Evolutionary conservation across 108 stramenopile genomes (phyloP).

Genomic region (Nannochloropsis oceanica): DNA sequence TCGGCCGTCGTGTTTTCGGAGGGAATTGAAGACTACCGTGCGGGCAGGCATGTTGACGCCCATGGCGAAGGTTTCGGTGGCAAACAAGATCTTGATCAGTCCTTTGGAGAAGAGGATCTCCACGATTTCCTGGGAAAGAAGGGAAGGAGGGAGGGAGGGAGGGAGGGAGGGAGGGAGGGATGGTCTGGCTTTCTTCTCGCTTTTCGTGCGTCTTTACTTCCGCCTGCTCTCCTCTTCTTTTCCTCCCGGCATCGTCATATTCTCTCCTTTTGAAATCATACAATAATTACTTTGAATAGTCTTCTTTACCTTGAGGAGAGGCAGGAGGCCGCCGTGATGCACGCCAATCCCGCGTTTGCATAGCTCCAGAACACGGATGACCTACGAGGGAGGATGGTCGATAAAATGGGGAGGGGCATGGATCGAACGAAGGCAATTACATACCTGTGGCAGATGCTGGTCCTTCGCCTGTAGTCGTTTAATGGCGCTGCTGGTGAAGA

Average conservation of each 20-base stretch:
- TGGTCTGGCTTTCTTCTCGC: no score
- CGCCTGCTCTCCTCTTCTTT: no score
- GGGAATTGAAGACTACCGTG: constrained; percentile 76
- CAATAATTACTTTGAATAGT: no score
- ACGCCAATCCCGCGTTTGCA: constrained; percentile 80
- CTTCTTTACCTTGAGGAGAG: constrained; percentile 69
- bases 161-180: background rate
- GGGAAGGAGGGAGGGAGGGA: background rate
- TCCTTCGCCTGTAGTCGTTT: constrained; percentile 67
- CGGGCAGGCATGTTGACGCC: constrained; percentile 99
- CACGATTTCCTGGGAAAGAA: constrained; percentile 48
- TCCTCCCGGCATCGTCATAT: no score
- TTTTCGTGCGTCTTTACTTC: no score
- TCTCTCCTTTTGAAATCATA: no score
- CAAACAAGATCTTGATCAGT: constrained; percentile 83
- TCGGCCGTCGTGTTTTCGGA: constrained; percentile 53
- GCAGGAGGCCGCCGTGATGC: constrained; percentile 93
- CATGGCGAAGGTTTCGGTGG: constrained; percentile 98
- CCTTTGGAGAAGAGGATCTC: constrained; percentile 85
- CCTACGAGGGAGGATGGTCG: constrained; percentile 17
- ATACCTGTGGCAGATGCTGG: constrained; percentile 72
- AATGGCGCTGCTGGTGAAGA: constrained; percentile 27
- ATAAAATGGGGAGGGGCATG: background rate
- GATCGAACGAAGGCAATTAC: background rate
- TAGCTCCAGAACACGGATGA: constrained; percentile 51